Base-by-base conservation (phyloP, 768 basidiomycete genomes). In the Boletus reticulatus region DNA sequence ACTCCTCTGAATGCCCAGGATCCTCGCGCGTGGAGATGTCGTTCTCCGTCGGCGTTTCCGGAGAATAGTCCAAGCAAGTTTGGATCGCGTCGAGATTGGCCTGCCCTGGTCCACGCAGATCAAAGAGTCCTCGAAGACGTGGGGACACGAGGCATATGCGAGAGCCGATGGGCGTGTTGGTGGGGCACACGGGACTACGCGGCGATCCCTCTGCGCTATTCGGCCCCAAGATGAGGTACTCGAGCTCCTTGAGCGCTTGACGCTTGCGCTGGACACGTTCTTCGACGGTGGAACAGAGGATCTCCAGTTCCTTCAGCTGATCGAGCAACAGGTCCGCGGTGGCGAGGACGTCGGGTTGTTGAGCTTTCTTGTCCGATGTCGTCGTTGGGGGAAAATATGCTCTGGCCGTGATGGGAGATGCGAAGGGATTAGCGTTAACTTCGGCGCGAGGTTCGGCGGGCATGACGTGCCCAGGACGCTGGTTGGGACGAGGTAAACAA, bases 81-180 rank as follows among this genome's bases (percentile, higher is more conserved):
- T 29, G 27, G 27, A 29, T 29, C 8, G 58, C 45, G 42, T 70
- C 57, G 32, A 55, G 31, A 48, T 70, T 70, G 22, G 44, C 49
- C 22, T 58, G 58, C 4, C 70, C 64, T 2, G 68, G 68, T 19
- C 68, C 68, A 16, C 29, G 66, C 10, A 68, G 32, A 43, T 70
- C 70, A 38, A 70, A 72, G 50, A 70, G 63, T 11, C 70, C 70
- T 14, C 60, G 68, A 41, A 70, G 68, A 39, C 68, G 68, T 29
- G 70, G 29, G 29, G 29, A 29, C 29, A 29, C 29, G 8, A 29
- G 29, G 29, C 29, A 29, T 29, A 29, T 2, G 9, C 29, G 29
- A 9, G 29, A 29, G 29, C 8, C 8, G 29, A 10, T 29, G 29
- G 29, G 9, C 8, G 29, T 29, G 29, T 29, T 29, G 29, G 29